A percentile compares a stretch with the other conserved stretches of the same genome.
Evolutionary conservation across 352 stramenopile species (phyloP).

Genomic region (Aphanomyces astaci): DNA sequence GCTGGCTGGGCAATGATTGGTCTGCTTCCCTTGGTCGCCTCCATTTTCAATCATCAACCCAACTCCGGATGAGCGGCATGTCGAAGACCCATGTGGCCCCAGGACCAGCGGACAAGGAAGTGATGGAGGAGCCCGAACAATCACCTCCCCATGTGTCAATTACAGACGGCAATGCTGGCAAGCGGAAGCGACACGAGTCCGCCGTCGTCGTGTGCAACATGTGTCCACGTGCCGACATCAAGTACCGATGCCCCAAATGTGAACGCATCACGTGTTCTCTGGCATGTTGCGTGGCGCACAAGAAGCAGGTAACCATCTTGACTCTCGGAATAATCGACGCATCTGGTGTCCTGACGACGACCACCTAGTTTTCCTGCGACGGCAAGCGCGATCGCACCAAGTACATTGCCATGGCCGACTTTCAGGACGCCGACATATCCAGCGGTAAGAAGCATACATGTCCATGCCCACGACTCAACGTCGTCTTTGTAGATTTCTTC

Average conservation of each 20-base stretch:
- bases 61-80: not conserved
- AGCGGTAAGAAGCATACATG: constrained; percentile 39
- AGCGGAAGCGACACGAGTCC: constrained; percentile 8
- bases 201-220: constrained; percentile 31
- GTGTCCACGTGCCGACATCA: constrained; percentile 48
- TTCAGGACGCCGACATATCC: constrained; percentile 66
- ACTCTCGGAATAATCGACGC: not conserved
- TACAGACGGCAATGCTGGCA: not conserved
- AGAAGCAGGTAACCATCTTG: constrained; percentile 47
- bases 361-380: constrained; percentile 57
- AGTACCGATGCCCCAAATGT: constrained; percentile 80
- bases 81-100: not conserved
- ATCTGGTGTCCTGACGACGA: not conserved
- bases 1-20: not conserved
- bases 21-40: not conserved
- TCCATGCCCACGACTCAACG: not conserved
- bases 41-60: not conserved
- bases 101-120: not conserved
- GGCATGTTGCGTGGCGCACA: constrained; percentile 67
- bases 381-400: constrained; percentile 80
- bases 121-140: not conserved
- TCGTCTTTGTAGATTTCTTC: constrained; percentile 46
- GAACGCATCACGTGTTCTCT: constrained; percentile 79
- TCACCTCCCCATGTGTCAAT: not conserved
- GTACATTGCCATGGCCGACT: constrained; percentile 59